Evolutionary conservation across 768 basidiomycete genomes (phyloP).

Genomic region (Mycena epipterygia): DNA sequence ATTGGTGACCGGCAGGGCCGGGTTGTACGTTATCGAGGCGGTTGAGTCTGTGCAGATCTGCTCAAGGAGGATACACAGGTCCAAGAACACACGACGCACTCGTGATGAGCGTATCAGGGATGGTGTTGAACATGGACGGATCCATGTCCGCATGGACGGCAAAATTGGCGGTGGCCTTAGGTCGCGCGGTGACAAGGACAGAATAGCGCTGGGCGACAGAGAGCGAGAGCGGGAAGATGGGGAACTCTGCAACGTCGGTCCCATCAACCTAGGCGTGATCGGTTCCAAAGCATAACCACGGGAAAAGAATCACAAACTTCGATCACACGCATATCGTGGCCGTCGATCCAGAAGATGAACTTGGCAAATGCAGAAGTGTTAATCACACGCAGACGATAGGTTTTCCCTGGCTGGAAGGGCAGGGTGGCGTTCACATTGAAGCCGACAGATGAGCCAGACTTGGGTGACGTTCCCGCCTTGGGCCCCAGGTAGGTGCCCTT

Average conservation of each 20-base stretch:
- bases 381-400: slow-evolving; percentile 89
- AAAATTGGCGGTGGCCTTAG: slow-evolving; percentile 89
- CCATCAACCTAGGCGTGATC: slow-evolving; percentile 41
- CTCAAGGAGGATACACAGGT: too few species aligned
- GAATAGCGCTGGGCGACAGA: slow-evolving; percentile 95
- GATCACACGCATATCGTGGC: slow-evolving; percentile 87
- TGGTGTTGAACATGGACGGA: slow-evolving; percentile 86
- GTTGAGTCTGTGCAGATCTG: slow-evolving; percentile 81
- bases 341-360: slow-evolving; percentile 92
- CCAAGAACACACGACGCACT: slow-evolving; percentile 57
- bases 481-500: slow-evolving; percentile 79
- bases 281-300: not conserved
- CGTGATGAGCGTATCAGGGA: slow-evolving; percentile 79
- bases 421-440: slow-evolving; percentile 92
- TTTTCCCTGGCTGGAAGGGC: slow-evolving; percentile 88
- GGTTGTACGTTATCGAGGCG: slow-evolving; percentile 82
- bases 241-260: slow-evolving; percentile 83
- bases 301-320: slow-evolving; percentile 62
- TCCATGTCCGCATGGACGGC: slow-evolving; percentile 94
- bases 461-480: slow-evolving; percentile 62
- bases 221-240: slow-evolving; percentile 79
- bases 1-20: slow-evolving; percentile 65
- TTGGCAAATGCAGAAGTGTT: slow-evolving; percentile 83
- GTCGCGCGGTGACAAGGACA: slow-evolving; percentile 90
- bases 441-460: slow-evolving; percentile 72